Evolutionary conservation across 1,284 basidiomycete species (phyloP).

Genomic region (Naganishia cerealis): DNA sequence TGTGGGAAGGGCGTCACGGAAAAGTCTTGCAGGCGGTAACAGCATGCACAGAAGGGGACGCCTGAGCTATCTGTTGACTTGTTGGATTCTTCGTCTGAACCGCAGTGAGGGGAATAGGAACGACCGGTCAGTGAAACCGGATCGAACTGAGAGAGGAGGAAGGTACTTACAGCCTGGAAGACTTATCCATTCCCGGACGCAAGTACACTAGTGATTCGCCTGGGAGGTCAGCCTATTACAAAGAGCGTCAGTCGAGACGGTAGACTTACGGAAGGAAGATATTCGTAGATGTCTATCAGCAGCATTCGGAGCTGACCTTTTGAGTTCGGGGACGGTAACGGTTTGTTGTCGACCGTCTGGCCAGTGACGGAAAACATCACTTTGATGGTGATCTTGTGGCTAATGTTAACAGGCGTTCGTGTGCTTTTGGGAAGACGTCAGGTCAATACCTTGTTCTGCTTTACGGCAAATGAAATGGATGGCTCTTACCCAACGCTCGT

Average conservation of each 20-base stretch:
- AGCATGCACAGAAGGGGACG: neutral
- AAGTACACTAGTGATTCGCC: neutral
- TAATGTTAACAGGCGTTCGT: neutral
- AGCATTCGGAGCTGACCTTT: neutral
- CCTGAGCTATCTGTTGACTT: neutral
- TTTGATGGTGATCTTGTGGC: neutral
- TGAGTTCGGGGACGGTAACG: neutral
- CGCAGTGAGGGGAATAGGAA: neutral
- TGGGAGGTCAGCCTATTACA: neutral
- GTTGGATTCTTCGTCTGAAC: neutral
- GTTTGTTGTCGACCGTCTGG: neutral
- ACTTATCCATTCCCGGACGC: slow-evolving; percentile 1
- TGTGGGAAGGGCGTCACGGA: neutral
- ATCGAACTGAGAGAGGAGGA: too few relatives aligned
- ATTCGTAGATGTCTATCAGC: neutral
- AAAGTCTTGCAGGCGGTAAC: neutral
- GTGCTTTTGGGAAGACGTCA: neutral
- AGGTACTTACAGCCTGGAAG: neutral
- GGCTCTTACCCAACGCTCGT: neutral
- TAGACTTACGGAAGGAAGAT: neutral
- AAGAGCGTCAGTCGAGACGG: neutral
- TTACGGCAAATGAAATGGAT: neutral
- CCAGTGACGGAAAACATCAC: neutral
- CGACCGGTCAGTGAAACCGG: too few relatives aligned
- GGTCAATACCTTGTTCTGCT: neutral